These are phyloP conservation scores for Candida yuanshanica DNA, from an alignment of 805 yeast genomes.

Conservation along the genomic window DNA sequence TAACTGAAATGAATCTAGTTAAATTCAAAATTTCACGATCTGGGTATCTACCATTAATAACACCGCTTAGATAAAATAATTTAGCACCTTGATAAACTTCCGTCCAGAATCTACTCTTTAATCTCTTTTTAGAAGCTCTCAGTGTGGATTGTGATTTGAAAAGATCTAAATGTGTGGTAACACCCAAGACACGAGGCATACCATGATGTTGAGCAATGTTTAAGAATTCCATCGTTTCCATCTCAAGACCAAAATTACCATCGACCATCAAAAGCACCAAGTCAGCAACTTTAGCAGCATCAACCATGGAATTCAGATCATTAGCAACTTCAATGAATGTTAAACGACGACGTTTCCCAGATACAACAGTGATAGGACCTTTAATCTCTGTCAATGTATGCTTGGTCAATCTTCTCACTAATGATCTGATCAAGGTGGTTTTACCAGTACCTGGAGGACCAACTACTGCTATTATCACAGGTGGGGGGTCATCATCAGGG, in stretches of 20 bases:
- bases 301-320: conserved; percentile 93
- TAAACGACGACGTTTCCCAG: conserved; percentile 88
- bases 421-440: conserved; percentile 83
- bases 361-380: conserved; percentile 95
- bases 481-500: conserved; percentile 97
- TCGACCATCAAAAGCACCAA: conserved; percentile 83
- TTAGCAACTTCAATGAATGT: conserved; percentile 91
- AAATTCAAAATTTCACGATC: conserved; percentile 92
- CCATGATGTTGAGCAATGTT: conserved; percentile 97
- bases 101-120: conserved; percentile 96
- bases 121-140: conserved; percentile 83
- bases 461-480: conserved; percentile 91
- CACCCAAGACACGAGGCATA: conserved; percentile 95
- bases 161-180: conserved; percentile 91
- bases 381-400: conserved; percentile 79
- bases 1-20: conserved; percentile 87
- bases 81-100: conserved; percentile 99
- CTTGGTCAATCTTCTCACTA: conserved; percentile 83
- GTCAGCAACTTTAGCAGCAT: conserved; percentile 93
- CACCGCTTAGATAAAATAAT: conserved; percentile 89
- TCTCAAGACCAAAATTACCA: conserved; percentile 96
- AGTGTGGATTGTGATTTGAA: conserved; percentile 86
- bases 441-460: conserved; percentile 99
- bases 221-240: conserved; percentile 99
- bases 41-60: conserved; percentile 94